Evolutionary conservation across 2,329 filamentous ascomycete genomes (phyloP).

Genomic region (Fusarium sp.): DNA sequence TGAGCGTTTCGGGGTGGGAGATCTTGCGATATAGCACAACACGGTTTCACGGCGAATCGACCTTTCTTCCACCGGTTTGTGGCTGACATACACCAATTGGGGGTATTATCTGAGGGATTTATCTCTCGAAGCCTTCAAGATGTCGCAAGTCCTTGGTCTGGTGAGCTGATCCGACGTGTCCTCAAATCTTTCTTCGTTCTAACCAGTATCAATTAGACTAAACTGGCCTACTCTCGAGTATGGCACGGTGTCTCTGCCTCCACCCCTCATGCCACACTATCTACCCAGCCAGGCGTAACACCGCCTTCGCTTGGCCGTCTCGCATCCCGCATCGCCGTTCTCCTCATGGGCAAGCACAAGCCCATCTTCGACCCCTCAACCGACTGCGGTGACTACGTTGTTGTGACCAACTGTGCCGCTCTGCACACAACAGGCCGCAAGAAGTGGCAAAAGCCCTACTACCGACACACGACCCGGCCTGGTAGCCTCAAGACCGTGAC

Average conservation of each 20-base stretch:
- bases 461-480: slow-evolving; percentile 91
- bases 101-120: slow-evolving; percentile 34
- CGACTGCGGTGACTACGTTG: slow-evolving; percentile 99
- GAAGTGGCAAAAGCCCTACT: slow-evolving; percentile 94
- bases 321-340: slow-evolving; percentile 85
- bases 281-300: slow-evolving; percentile 68
- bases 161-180: slow-evolving; percentile 60
- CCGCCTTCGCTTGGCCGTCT: slow-evolving; percentile 89
- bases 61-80: slow-evolving; percentile 17
- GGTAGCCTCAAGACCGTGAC: slow-evolving; percentile 88
- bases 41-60: slow-evolving; percentile 35
- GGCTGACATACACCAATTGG: slow-evolving; percentile 28
- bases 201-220: slow-evolving; percentile 72
- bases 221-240: slow-evolving; percentile 93
- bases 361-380: slow-evolving; percentile 97
- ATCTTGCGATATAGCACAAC: slow-evolving; percentile 41
- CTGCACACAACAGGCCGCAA: slow-evolving; percentile 93
- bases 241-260: slow-evolving; percentile 90
- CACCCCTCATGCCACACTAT: slow-evolving; percentile 72
- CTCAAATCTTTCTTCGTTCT: slow-evolving; percentile 19
- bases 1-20: slow-evolving; percentile 26
- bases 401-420: slow-evolving; percentile 89
- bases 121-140: slow-evolving; percentile 56
- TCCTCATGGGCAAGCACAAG: slow-evolving; percentile 99
- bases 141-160: slow-evolving; percentile 85